Percentiles rank a stretch among this genome's conserved stretches.
Evolutionary conservation across 495 filamentous ascomycete species (phyloP).

Genomic region (Ascodesmis nigricans): DNA sequence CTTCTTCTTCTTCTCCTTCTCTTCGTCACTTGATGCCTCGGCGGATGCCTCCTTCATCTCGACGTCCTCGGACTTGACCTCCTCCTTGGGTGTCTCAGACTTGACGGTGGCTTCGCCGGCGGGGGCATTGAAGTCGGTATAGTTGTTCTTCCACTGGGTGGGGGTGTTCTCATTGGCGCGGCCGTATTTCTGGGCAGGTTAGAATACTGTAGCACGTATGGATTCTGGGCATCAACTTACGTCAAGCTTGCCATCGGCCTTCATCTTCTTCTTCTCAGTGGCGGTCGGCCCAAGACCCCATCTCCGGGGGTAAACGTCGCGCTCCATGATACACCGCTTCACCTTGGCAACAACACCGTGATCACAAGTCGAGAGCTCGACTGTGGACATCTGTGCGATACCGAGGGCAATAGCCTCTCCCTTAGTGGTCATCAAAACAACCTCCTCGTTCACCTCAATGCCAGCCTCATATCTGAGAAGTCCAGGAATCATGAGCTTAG

Average conservation of each 20-base stretch:
- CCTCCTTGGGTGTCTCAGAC: slow-evolving; percentile 24
- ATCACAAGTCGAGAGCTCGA: slow-evolving; percentile 75
- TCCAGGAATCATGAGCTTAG: slow-evolving; percentile 94
- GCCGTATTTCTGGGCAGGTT: slow-evolving; percentile 51
- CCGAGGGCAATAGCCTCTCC: slow-evolving; percentile 92
- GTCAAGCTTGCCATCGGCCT: slow-evolving; percentile 90
- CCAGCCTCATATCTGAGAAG: slow-evolving; percentile 70
- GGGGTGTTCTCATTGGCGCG: slow-evolving; percentile 79
- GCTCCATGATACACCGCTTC: slow-evolving; percentile 98
- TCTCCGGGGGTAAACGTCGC: slow-evolving; percentile 79
- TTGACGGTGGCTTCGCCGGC: slow-evolving; percentile 26
- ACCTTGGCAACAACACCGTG: slow-evolving; percentile 95
- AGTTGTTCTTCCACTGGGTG: slow-evolving; percentile 66
- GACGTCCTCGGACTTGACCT: slow-evolving; percentile 22
- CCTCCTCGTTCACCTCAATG: slow-evolving; percentile 76
- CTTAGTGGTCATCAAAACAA: slow-evolving; percentile 95
- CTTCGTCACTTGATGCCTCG: slow-evolving; percentile 22
- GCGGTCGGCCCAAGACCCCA: slow-evolving; percentile 89
- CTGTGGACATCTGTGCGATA: slow-evolving; percentile 87
- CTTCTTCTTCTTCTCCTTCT: slow-evolving; percentile 29
- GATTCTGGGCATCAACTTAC: slow-evolving; percentile 25
- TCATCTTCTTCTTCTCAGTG: slow-evolving; percentile 95
- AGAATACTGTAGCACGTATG: neutral
- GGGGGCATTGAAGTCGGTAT: slow-evolving; percentile 60
- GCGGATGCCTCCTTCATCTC: slow-evolving; percentile 27